phyloP scores from a whole-genome alignment of 1,284 basidiomycete species.

The Heterobasidion occidentale region DNA sequence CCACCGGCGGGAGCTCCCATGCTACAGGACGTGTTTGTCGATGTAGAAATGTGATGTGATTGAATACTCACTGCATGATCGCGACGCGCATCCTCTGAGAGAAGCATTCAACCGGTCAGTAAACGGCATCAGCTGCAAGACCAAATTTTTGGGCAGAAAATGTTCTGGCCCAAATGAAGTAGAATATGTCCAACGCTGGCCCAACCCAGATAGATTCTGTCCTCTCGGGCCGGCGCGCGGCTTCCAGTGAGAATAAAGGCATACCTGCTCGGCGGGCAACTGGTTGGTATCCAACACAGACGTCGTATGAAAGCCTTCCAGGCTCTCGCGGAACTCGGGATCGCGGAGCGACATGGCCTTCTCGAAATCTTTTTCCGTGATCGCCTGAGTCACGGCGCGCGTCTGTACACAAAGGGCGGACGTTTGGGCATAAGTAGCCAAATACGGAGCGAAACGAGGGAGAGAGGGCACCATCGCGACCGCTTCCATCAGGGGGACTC shows the following conservation, averaged over 20 bases:
- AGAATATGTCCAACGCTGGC: no score
- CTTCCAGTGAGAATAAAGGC: slow-evolving; percentile 9
- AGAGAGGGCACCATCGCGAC: slow-evolving; percentile 63
- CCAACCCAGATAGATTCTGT: no score
- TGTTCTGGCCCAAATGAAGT: no score
- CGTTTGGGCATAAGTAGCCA: background rate
- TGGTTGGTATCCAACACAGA: slow-evolving; percentile 56
- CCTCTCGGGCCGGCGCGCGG: no score
- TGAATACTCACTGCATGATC: slow-evolving; percentile 78
- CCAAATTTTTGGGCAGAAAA: no score
- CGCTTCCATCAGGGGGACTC: slow-evolving; percentile 88
- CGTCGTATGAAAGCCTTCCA: slow-evolving; percentile 78
- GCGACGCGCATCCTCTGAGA: slow-evolving; percentile 77
- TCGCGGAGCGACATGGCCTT: slow-evolving; percentile 87
- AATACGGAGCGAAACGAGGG: background rate
- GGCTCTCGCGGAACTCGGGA: slow-evolving; percentile 84
- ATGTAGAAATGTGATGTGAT: background rate
- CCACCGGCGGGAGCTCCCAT: slow-evolving; percentile 97
- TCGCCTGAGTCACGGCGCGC: slow-evolving; percentile 77
- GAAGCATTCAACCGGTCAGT: no score
- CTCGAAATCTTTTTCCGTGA: slow-evolving; percentile 79
- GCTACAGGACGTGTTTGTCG: slow-evolving; percentile 29
- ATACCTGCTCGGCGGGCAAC: slow-evolving; percentile 58
- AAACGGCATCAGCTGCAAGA: no score
- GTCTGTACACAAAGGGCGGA: slow-evolving; percentile 44